Evolutionary conservation across 2,329 filamentous ascomycete genomes (phyloP).

Genomic region (Calonectria fujianensis): DNA sequence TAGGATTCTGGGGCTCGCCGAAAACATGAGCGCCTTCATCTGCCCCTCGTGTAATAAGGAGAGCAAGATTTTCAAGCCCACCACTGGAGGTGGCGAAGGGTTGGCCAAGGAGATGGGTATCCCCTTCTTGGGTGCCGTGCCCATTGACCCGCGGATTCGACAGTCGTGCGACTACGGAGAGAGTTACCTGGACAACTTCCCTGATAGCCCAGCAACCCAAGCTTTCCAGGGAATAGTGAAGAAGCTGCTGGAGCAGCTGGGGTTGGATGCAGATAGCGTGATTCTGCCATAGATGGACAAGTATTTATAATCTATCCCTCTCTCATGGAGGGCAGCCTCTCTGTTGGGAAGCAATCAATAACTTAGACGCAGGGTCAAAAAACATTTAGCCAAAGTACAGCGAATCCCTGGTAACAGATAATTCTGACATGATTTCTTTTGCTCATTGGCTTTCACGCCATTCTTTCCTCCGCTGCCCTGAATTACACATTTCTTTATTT

Average conservation of each 20-base stretch:
- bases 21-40: constrained; percentile 99
- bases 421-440: constrained; percentile 16
- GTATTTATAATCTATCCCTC: constrained; percentile 4
- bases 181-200: constrained; percentile 95
- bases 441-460: constrained; percentile 10
- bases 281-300: constrained; percentile 55
- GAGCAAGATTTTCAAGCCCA: constrained; percentile 91
- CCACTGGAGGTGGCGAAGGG: constrained; percentile 88
- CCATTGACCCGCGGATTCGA: constrained; percentile 93
- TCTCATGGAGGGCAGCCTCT: not conserved
- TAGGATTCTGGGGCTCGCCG: constrained; percentile 89
- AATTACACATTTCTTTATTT: constrained; percentile 30
- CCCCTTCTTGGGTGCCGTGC: constrained; percentile 91
- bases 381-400: not conserved
- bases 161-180: constrained; percentile 98
- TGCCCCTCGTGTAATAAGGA: constrained; percentile 92
- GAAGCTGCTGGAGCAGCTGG: constrained; percentile 79
- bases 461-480: constrained; percentile 14
- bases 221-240: constrained; percentile 89
- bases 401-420: not conserved
- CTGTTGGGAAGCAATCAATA: not conserved
- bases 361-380: not conserved
- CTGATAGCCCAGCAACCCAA: constrained; percentile 91
- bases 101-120: constrained; percentile 91
- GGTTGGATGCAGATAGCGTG: constrained; percentile 74